These are phyloP conservation scores for Saccharomycopsis babjevae DNA, from an alignment of 805 yeast species.

Conservation along the genomic window DNA sequence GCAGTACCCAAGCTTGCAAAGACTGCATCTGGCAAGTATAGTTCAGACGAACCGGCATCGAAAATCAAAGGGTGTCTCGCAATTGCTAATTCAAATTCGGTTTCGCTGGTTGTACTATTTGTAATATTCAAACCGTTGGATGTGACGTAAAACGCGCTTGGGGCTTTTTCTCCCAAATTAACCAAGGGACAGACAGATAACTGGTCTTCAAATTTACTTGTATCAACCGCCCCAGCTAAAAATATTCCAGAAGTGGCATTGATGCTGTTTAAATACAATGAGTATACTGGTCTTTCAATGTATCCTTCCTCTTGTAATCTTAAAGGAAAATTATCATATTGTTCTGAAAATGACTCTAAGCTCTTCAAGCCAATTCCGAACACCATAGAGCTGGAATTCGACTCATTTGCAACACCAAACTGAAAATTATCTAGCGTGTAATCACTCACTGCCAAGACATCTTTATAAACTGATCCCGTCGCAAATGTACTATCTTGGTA, in stretches of 20 bases:
- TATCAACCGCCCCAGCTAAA: conserved; percentile 37
- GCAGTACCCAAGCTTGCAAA: conserved; percentile 7
- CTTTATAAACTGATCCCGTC: conserved; percentile 39
- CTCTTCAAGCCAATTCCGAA: conserved; percentile 64
- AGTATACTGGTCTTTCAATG: conserved; percentile 33
- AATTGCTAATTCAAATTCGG: neutral
- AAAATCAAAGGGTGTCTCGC: conserved; percentile 30
- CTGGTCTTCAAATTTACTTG: conserved; percentile 30
- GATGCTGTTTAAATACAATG: conserved; percentile 32
- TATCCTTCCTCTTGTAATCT: conserved; percentile 30
- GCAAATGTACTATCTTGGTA: conserved; percentile 43
- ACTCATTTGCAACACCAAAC: conserved; percentile 11
- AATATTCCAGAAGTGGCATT: conserved; percentile 27
- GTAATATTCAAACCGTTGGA: neutral
- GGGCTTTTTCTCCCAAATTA: neutral
- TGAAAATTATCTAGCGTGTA: conserved; percentile 1
- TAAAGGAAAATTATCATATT: conserved; percentile 24
- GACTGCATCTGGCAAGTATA: conserved; percentile 33
- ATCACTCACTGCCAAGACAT: conserved; percentile 40
- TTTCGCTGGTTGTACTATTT: neutral
- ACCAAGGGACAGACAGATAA: conserved; percentile 27
- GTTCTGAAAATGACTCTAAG: conserved; percentile 37
- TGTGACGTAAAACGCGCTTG: conserved; percentile 2
- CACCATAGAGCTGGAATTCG: conserved; percentile 39
- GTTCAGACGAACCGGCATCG: conserved; percentile 46